Conservation (phyloP, 2,329 filamentous ascomycete genomes). For the Helotiales sp. region DNA sequence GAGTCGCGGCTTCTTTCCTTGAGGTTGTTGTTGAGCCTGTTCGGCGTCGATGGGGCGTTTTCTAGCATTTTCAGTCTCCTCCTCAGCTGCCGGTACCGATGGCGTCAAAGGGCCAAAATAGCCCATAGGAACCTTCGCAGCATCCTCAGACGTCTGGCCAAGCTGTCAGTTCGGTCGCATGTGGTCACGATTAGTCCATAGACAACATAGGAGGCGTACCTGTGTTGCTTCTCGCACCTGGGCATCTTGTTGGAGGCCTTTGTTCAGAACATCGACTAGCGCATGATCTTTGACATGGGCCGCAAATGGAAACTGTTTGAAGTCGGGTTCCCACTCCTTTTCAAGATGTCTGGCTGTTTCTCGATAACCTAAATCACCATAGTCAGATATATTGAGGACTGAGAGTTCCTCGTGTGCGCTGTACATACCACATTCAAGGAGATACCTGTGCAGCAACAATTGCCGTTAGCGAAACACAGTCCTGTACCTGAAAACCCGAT, state of each 20-base stretch:
- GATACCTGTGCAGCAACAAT: slow-evolving; percentile 34
- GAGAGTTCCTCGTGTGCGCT: slow-evolving; percentile 5
- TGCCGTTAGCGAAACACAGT: slow-evolving; percentile 32
- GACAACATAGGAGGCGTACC: slow-evolving; percentile 28
- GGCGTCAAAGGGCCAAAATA: slow-evolving; percentile 36
- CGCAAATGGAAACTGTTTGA: slow-evolving; percentile 63
- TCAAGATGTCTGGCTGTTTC: slow-evolving; percentile 68
- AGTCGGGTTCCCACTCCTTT: slow-evolving; percentile 66
- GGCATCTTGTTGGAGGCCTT: slow-evolving; percentile 61
- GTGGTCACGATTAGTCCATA: slow-evolving; percentile 5
- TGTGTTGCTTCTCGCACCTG: slow-evolving; percentile 51
- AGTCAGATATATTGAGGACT: slow-evolving; percentile 10
- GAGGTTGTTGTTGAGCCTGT: slow-evolving; percentile 48
- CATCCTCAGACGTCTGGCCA: slow-evolving; percentile 17
- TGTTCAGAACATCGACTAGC: slow-evolving; percentile 62
- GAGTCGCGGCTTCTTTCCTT: slow-evolving; percentile 56
- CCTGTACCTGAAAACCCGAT: slow-evolving; percentile 28
- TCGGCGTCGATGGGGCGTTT: slow-evolving; percentile 35
- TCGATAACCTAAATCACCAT: slow-evolving; percentile 56
- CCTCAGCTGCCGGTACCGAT: slow-evolving; percentile 27
- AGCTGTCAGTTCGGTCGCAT: slow-evolving; percentile 5
- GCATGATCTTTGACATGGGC: slow-evolving; percentile 65
- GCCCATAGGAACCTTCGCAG: slow-evolving; percentile 23
- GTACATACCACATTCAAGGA: slow-evolving; percentile 36
- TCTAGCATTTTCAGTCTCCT: slow-evolving; percentile 33